Base-by-base conservation (phyloP, 176 grass and related monocot species). In the Melocanna baccifera region DNA sequence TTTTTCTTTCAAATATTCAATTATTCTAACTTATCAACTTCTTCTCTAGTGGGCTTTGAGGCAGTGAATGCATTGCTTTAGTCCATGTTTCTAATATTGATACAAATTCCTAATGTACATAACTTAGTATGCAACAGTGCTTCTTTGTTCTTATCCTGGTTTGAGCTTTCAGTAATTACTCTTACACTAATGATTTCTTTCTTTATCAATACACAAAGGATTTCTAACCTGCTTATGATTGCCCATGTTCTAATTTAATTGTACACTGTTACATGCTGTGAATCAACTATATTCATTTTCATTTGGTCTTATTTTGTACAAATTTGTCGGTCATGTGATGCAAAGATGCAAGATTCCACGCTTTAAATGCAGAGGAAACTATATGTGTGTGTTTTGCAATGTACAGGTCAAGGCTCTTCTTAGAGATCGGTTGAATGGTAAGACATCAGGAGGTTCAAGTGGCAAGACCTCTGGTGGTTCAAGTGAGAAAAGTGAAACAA, bases 381-480 rank as follows among this genome's bases (percentile, higher is more conserved):
- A 67, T 67, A 75, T 90, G 6, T 74, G 3, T 69, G 15, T 75
- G 43, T 71, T 73, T 64, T 82, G 43, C 28, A 9, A 83, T 85
- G 16, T 58, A 47, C 78, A 99, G 97, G 93, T 99, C 77, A 99
- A 99, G 79, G 71, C 75, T 74, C 90, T 99, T 87, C 91, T 99
- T 61, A 94, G 90, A 87, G 91, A 96, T 30, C 83, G 97, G 46
- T 86, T 99, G 80, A 77, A 87, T 76, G 93, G 93, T 37, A 96
- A 94, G 75, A 30, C 90, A 53, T 89, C 92, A 64, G 67, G 81
- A 55, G 88, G 89, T 63, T 92, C 97, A 72, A 91, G 88, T 86
- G 79, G 91, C 81, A 96, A 96, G 84, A n/a, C 78, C 40, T 92
- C 91, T 61, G 75, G 97, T 73, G 86, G 84, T 81, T 92, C 97